Evolutionary conservation across 768 basidiomycete genomes (phyloP).

Genomic region (Tulasnella sp.): DNA sequence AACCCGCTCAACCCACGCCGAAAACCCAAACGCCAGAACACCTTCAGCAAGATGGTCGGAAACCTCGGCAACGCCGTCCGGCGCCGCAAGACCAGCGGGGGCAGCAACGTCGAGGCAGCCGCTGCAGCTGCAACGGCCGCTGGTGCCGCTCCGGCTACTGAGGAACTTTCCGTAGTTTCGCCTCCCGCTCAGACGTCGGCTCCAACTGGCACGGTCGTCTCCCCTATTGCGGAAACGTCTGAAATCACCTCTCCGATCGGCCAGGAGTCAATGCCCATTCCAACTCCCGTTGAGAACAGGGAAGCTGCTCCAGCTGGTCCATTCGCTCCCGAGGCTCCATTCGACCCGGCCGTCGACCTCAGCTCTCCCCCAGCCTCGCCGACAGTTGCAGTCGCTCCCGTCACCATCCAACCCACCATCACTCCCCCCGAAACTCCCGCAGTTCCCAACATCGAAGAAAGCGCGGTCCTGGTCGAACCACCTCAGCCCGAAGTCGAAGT

Average conservation of each 20-base stretch:
- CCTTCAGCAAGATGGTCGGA: slow-evolving; percentile 3
- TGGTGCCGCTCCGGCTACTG: background rate
- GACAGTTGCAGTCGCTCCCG: background rate
- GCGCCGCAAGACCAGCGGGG: slow-evolving; percentile 13
- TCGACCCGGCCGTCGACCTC: background rate
- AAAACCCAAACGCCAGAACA: background rate
- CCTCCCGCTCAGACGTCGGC: background rate
- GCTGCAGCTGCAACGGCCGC: background rate
- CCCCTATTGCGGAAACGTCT: background rate
- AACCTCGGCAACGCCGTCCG: slow-evolving; percentile 1
- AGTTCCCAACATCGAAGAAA: slow-evolving; percentile 7
- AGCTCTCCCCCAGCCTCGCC: slow-evolving; percentile 21
- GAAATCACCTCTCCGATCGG: background rate
- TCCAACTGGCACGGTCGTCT: background rate
- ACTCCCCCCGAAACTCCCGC: background rate
- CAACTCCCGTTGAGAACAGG: slow-evolving; percentile 1
- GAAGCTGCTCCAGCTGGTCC: background rate
- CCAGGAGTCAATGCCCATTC: background rate
- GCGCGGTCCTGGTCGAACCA: background rate
- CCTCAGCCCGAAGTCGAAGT: slow-evolving; percentile 7
- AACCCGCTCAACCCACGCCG: no score
- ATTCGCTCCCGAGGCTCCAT: background rate
- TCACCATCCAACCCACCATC: background rate
- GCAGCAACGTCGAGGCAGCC: background rate
- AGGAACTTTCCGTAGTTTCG: background rate